Percentiles rank a stretch among this genome's conserved stretches.
These are phyloP conservation scores for Pythium rhizo-oryzae DNA, from an alignment of 352 stramenopile species.

Conservation along the genomic window DNA sequence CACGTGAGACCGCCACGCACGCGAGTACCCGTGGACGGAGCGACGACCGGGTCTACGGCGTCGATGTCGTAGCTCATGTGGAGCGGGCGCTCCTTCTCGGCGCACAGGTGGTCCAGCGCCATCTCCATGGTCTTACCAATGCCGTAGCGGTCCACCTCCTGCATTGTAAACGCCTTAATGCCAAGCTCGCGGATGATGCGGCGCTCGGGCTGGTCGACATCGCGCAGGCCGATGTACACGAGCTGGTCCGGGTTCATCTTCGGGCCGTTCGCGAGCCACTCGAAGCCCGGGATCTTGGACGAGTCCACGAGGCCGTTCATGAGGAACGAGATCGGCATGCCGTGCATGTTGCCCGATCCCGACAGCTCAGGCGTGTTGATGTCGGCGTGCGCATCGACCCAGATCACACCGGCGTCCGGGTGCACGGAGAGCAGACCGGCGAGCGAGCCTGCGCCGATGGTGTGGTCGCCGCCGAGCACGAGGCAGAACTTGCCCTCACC, in stretches of 20 bases:
- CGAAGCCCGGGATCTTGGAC: conserved; percentile 91
- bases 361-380: conserved; percentile 95
- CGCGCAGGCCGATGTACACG: conserved; percentile 96
- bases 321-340: conserved; percentile 96
- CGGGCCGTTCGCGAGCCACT: conserved; percentile 90
- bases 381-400: conserved; percentile 98
- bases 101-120: conserved; percentile 93
- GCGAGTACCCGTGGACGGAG: conserved; percentile 95
- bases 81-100: conserved; percentile 88
- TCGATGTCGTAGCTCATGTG: conserved; percentile 99
- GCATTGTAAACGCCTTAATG: conserved; percentile 97
- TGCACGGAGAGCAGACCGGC: conserved; percentile 90
- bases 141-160: conserved; percentile 96
- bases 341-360: conserved; percentile 97
- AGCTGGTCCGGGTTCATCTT: conserved; percentile 87
- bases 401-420: conserved; percentile 95
- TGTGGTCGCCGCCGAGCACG: conserved; percentile 97
- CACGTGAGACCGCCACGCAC: conserved; percentile 96
- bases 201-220: conserved; percentile 93
- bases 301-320: conserved; percentile 92
- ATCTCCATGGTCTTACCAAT: conserved; percentile 98
- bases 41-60: conserved; percentile 94
- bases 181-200: conserved; percentile 89
- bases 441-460: conserved; percentile 93
- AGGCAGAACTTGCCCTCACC: conserved; percentile 94